These are phyloP conservation scores for Beauveria brongniartii DNA, from an alignment of 2,329 filamentous ascomycete genomes.

Conservation along the genomic window DNA sequence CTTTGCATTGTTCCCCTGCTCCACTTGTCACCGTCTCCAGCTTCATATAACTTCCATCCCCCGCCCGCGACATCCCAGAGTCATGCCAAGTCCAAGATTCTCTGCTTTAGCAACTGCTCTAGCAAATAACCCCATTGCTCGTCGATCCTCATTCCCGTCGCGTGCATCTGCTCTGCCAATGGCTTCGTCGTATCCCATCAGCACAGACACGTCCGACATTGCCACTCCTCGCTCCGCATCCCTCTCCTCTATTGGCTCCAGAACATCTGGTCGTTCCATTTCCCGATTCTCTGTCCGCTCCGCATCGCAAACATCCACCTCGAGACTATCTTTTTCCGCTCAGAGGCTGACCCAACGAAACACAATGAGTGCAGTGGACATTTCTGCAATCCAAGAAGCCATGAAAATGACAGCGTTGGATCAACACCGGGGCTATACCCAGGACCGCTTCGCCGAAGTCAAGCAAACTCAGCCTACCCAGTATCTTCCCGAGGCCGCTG, in stretches of 20 bases:
- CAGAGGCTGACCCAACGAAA: conserved; percentile 45
- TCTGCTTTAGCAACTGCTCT: conserved; percentile 6
- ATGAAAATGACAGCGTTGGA: conserved; percentile 55
- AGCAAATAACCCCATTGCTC: conserved; percentile 14
- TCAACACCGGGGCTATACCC: conserved; percentile 51
- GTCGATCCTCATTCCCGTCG: conserved; percentile 6
- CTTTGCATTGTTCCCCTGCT: not conserved
- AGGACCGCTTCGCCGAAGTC: conserved; percentile 48
- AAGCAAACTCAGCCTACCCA: conserved; percentile 46
- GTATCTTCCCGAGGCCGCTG: conserved; percentile 42
- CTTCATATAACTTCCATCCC: conserved; percentile 9
- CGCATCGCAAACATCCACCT: conserved; percentile 42
- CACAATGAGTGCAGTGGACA: conserved; percentile 49
- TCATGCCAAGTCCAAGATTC: conserved; percentile 12
- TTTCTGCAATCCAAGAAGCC: conserved; percentile 47
- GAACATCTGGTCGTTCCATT: conserved; percentile 35
- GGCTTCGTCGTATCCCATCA: conserved; percentile 26
- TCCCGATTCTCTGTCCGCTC: conserved; percentile 39
- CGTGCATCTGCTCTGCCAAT: conserved; percentile 12
- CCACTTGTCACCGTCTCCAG: conserved; percentile 1
- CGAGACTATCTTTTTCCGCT: conserved; percentile 39
- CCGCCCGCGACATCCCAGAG: not conserved
- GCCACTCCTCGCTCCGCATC: conserved; percentile 47
- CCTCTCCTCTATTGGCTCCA: conserved; percentile 38
- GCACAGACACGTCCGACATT: conserved; percentile 41